Evolutionary conservation across 192 early-diverging fungal species (phyloP).

Genomic region (Phlyctochytrium arcticum): DNA sequence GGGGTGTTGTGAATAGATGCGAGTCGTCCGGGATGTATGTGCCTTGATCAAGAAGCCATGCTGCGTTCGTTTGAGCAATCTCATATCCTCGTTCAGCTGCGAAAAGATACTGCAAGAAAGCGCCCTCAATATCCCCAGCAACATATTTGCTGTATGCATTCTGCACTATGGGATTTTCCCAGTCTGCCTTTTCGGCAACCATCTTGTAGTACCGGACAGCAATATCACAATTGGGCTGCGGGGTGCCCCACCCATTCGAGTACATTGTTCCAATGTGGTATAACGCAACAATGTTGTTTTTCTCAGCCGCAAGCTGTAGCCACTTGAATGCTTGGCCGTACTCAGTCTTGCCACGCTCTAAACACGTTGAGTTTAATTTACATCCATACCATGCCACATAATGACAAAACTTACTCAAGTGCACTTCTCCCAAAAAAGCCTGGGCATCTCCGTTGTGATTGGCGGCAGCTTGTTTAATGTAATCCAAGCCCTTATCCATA

Average conservation of each 20-base stretch:
- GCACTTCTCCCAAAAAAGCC: constrained; percentile 64
- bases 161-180: constrained; percentile 65
- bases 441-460: constrained; percentile 71
- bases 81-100: constrained; percentile 90
- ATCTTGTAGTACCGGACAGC: constrained; percentile 74
- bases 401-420: constrained; percentile 25
- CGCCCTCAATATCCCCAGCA: constrained; percentile 63
- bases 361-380: constrained; percentile 2
- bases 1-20: not conserved
- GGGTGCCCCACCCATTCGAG: constrained; percentile 41
- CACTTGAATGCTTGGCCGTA: constrained; percentile 41
- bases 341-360: constrained; percentile 26
- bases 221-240: constrained; percentile 53
- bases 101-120: constrained; percentile 68
- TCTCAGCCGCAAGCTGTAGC: constrained; percentile 56
- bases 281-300: constrained; percentile 70
- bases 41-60: constrained; percentile 77
- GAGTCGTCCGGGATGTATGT: not conserved
- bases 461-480: constrained; percentile 67
- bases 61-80: constrained; percentile 84
- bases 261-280: constrained; percentile 78
- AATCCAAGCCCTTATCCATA: constrained; percentile 52
- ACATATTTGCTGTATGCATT: constrained; percentile 55
- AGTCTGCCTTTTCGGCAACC: constrained; percentile 82
- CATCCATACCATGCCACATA: not conserved